A percentile compares a stretch with the other conserved stretches of the same genome.
Evolutionary conservation across 2,329 filamentous ascomycete genomes (phyloP).

Genomic region (Diaporthe velutina): DNA sequence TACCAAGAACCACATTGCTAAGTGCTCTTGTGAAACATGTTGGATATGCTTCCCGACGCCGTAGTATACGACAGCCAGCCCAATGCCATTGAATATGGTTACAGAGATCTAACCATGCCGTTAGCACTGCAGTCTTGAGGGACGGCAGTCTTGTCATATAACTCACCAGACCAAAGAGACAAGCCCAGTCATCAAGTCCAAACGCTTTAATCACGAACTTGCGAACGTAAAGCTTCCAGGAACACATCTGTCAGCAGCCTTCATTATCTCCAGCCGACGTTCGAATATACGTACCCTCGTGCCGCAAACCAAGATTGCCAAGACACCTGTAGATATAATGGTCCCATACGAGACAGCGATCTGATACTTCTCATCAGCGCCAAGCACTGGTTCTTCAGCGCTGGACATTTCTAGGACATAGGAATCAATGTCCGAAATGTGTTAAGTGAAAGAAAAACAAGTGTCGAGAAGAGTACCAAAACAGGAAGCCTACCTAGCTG

Average conservation of each 20-base stretch:
- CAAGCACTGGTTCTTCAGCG: neutral
- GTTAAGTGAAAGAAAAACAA: neutral
- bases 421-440: neutral
- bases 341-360: slow-evolving; percentile 37
- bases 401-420: neutral
- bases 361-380: slow-evolving; percentile 31
- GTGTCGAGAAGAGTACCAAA: neutral
- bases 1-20: slow-evolving; percentile 32
- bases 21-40: slow-evolving; percentile 23
- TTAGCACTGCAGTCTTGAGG: neutral
- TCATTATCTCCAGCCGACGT: neutral
- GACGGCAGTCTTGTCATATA: neutral
- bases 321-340: slow-evolving; percentile 32
- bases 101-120: slow-evolving; percentile 1
- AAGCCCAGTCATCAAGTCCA: slow-evolving; percentile 17
- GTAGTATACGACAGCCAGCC: slow-evolving; percentile 30
- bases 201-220: neutral
- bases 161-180: slow-evolving; percentile 17
- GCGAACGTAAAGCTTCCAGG: neutral
- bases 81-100: slow-evolving; percentile 34
- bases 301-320: slow-evolving; percentile 34
- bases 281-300: neutral
- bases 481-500: neutral
- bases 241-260: neutral
- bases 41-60: slow-evolving; percentile 37